These are phyloP conservation scores for Solanum virginianum DNA, from an alignment of 257 asterid species.

Conservation along the genomic window DNA sequence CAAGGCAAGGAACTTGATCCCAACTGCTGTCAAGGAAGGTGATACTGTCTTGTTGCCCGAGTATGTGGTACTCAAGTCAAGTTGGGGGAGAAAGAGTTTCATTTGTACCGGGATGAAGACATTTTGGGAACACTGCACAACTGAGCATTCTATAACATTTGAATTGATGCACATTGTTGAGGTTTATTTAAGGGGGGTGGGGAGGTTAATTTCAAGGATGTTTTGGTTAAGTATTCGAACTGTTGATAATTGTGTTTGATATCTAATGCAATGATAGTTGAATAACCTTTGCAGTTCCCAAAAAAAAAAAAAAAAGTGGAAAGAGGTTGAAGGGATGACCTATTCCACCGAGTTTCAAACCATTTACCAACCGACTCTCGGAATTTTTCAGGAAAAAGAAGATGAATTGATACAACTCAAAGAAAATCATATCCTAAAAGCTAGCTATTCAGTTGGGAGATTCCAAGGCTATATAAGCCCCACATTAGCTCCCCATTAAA, in stretches of 20 bases:
- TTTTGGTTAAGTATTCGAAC: neutral
- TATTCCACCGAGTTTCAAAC: neutral
- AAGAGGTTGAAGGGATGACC: too few species aligned
- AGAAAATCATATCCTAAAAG: too few species aligned
- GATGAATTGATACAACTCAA: neutral
- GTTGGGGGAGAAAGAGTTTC: slow-evolving; percentile 80
- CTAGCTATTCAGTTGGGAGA: too few species aligned
- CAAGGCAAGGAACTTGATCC: slow-evolving; percentile 47
- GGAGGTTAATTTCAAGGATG: neutral
- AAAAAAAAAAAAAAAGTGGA: too few species aligned
- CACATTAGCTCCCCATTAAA: too few species aligned
- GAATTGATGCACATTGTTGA: neutral
- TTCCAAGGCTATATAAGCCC: too few species aligned
- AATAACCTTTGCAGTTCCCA: neutral
- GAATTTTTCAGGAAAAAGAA: neutral
- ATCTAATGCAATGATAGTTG: neutral
- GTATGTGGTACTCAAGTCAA: slow-evolving; percentile 79
- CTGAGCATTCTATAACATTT: slow-evolving; percentile 1
- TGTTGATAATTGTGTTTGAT: neutral
- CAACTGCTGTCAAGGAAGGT: slow-evolving; percentile 77
- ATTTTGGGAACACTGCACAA: slow-evolving; percentile 46
- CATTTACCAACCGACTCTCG: neutral
- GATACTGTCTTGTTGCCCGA: slow-evolving; percentile 88
- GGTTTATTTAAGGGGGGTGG: neutral
- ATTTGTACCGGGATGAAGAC: slow-evolving; percentile 57